Percentiles rank a stretch among this genome's conserved stretches.
These are phyloP conservation scores for Vanderwaltozyma tropicalis DNA, from an alignment of 805 yeast species.

Conservation along the genomic window DNA sequence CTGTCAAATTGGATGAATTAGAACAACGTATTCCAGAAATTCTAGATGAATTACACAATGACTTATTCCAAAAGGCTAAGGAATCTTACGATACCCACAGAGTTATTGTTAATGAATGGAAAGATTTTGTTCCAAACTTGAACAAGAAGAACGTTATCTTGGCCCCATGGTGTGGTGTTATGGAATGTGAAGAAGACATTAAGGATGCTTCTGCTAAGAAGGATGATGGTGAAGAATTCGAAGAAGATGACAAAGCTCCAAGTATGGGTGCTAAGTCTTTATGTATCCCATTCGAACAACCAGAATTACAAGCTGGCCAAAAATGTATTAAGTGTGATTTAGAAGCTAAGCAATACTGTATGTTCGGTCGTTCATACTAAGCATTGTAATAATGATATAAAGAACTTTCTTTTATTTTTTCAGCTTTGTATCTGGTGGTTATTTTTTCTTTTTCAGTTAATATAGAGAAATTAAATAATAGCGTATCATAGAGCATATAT, in stretches of 20 bases:
- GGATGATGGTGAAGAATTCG: conserved; percentile 76
- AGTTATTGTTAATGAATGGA: conserved; percentile 72
- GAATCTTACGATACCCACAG: conserved; percentile 75
- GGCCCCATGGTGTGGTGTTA: conserved; percentile 96
- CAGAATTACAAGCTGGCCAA: conserved; percentile 64
- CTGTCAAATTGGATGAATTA: conserved; percentile 55
- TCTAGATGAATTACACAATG: conserved; percentile 72
- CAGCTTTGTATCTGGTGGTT: no score
- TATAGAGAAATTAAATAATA: no score
- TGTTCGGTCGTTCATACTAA: conserved; percentile 95
- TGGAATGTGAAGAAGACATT: conserved; percentile 93
- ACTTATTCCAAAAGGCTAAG: conserved; percentile 69
- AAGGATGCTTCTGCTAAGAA: conserved; percentile 76
- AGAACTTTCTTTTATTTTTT: no score
- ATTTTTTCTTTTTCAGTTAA: no score
- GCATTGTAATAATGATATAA: background rate
- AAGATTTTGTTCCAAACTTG: conserved; percentile 84
- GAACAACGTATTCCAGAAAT: conserved; percentile 60
- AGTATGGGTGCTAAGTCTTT: conserved; percentile 98
- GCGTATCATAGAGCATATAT: no score
- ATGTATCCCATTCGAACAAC: conserved; percentile 94
- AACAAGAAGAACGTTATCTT: conserved; percentile 84
- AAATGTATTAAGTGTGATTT: conserved; percentile 80
- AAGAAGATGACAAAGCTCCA: conserved; percentile 92
- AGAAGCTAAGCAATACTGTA: conserved; percentile 70